Evolutionary conservation across 306 rosid species (phyloP), one percentile per base, ranked within the genome.

Genomic region (Heteromeles arbutifolia): DNA sequence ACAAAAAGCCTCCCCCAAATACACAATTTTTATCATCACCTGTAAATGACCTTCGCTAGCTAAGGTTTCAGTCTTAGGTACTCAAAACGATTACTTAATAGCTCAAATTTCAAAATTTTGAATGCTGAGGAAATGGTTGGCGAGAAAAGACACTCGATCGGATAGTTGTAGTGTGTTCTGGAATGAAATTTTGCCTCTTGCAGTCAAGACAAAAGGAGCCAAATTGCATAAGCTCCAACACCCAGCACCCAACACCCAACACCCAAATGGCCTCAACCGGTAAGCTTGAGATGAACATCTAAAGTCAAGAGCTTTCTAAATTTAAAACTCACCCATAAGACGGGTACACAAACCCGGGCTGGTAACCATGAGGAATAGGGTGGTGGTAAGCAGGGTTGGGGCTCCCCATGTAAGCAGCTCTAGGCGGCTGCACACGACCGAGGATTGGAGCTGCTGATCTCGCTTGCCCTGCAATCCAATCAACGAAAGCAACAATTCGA

Each of bases 251-350:
- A 31, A 31, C 32, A 31, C 34, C 48, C 64, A n/a, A 34, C 67
- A 72, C 43, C 64, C 68, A 59, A 41, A 56, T 11, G 43, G 52
- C 11, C 67, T 17, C 67, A 17, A 69, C 5, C 15, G 15, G 12
- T 52, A 1, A 31, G 6, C 22, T 72, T 34, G 34, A 59, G 68
- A 18, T 25, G 58, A 41, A 17, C 8, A 73, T 11, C 39, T 45
- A 25, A 73, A 58, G 25, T 24, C 54, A n/a, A 57, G 22, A 50
- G 54, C 1, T 50, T 50, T 48, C 21, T 48, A 48, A n/a, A 50
- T 22, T 41, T 24, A 75, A 18, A 53, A 77, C 76, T 59, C 75
- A 78, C 81, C 81, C 81, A 24, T 78, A 78, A 17, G 69, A 34
- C 31, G 81, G 81, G 69, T 78, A 78, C 26, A 70, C 61, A 10